These are phyloP conservation scores for Cotoneaster glaucophyllus DNA, from an alignment of 306 rosid species.

Conservation along the genomic window DNA sequence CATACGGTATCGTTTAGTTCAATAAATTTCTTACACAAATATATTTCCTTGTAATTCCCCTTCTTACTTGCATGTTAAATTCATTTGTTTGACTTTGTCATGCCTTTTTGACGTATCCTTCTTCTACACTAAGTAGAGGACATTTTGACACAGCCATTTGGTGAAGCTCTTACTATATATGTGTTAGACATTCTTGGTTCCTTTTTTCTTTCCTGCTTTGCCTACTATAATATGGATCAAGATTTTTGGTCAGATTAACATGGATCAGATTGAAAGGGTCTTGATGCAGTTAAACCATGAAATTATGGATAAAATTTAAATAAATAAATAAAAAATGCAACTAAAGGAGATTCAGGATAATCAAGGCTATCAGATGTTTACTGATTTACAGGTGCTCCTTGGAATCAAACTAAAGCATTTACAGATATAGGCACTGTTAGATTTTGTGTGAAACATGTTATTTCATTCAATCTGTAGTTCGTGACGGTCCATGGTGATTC, in stretches of 20 bases:
- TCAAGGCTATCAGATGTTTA: background rate
- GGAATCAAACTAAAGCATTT: background rate
- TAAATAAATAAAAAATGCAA: background rate
- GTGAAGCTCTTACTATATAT: background rate
- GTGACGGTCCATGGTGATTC: background rate
- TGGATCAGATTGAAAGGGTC: background rate
- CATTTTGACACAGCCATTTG: background rate
- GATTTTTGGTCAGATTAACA: background rate
- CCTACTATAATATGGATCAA: background rate
- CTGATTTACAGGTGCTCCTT: background rate
- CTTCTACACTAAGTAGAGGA: background rate
- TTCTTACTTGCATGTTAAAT: background rate
- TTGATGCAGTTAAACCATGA: background rate
- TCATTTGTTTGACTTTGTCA: background rate
- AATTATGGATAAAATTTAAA: background rate
- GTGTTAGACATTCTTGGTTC: background rate
- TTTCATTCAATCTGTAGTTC: background rate
- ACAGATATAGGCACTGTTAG: background rate
- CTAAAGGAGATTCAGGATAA: background rate
- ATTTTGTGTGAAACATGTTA: background rate
- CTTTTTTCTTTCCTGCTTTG: background rate
- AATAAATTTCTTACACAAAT: background rate
- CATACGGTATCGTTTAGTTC: slow-evolving; percentile 48
- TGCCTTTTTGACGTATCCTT: background rate
- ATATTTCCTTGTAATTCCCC: background rate